Conservation (phyloP, 768 basidiomycete species). For the Hortiboletus flavorubellus region DNA sequence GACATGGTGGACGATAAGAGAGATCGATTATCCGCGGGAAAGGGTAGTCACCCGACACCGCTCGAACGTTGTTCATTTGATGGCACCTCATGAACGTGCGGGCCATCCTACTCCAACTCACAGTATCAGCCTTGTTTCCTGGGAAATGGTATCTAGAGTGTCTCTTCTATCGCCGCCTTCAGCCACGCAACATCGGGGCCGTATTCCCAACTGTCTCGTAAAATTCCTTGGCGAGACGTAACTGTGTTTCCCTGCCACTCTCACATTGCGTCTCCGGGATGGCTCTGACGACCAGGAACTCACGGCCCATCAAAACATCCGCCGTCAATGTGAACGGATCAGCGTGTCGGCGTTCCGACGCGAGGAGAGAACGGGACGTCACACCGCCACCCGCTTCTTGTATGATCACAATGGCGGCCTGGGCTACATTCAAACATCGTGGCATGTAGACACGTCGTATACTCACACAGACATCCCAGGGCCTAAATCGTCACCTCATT, state of each 20-base stretch:
- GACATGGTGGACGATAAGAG: slow-evolving; percentile 27
- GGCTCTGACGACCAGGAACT: slow-evolving; percentile 72
- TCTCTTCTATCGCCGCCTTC: neutral
- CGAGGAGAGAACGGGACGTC: slow-evolving; percentile 53
- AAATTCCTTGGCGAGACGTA: slow-evolving; percentile 77
- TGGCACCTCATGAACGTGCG: slow-evolving; percentile 5
- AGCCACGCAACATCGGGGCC: slow-evolving; percentile 39
- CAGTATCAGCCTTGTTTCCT: neutral
- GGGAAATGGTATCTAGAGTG: slow-evolving; percentile 1
- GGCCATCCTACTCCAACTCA: neutral
- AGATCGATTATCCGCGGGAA: neutral
- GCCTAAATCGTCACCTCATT: slow-evolving; percentile 32
- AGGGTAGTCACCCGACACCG: neutral
- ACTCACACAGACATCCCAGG: slow-evolving; percentile 83
- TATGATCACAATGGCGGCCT: slow-evolving; percentile 86
- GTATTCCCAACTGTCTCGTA: slow-evolving; percentile 74
- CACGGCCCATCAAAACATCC: slow-evolving; percentile 69
- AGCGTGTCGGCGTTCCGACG: slow-evolving; percentile 25
- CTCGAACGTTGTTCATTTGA: neutral
- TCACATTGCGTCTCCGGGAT: slow-evolving; percentile 60
- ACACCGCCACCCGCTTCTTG: slow-evolving; percentile 84
- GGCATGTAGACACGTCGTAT: neutral
- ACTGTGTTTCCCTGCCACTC: slow-evolving; percentile 63
- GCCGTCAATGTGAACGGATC: slow-evolving; percentile 61
- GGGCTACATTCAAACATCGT: neutral